These are phyloP conservation scores for Diplosphaera chodatii DNA, from an alignment of 139 green algal species.

Conservation along the genomic window DNA sequence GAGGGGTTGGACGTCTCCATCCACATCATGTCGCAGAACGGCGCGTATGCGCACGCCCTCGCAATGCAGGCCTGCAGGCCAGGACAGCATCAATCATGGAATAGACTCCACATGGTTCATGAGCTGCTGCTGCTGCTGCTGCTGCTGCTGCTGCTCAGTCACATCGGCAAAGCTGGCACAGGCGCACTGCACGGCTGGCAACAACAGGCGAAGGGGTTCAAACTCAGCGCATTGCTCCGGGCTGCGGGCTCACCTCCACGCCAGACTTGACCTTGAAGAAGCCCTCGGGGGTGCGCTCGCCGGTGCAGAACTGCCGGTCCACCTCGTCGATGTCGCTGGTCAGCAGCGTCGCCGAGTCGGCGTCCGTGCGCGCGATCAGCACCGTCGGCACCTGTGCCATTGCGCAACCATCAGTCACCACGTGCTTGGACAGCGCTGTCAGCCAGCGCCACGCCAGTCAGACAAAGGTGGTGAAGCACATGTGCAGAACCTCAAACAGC, in stretches of 20 bases:
- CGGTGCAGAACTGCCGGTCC: conserved; percentile 76
- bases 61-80: conserved; percentile 53
- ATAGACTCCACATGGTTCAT: too few species aligned
- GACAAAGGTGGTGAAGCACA: too few species aligned
- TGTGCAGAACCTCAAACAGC: too few species aligned
- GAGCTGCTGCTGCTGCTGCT: too few species aligned
- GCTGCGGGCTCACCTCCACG: conserved; percentile 63
- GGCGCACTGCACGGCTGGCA: too few species aligned
- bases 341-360: conserved; percentile 70
- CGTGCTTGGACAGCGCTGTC: too few species aligned
- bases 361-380: conserved; percentile 75
- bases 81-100: background rate
- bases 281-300: conserved; percentile 75
- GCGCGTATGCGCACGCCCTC: conserved; percentile 76
- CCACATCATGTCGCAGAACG: conserved; percentile 84
- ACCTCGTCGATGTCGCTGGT: conserved; percentile 74
- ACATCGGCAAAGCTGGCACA: too few species aligned
- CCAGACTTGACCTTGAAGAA: conserved; percentile 69
- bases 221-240: too few species aligned
- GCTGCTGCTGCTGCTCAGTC: too few species aligned
- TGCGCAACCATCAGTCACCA: too few species aligned
- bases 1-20: conserved; percentile 80
- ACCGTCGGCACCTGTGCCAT: conserved; percentile 44
- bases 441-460: too few species aligned
- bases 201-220: too few species aligned